Base-by-base conservation (phyloP, 2,329 filamentous ascomycete species). In the Verticillium nubilum region DNA sequence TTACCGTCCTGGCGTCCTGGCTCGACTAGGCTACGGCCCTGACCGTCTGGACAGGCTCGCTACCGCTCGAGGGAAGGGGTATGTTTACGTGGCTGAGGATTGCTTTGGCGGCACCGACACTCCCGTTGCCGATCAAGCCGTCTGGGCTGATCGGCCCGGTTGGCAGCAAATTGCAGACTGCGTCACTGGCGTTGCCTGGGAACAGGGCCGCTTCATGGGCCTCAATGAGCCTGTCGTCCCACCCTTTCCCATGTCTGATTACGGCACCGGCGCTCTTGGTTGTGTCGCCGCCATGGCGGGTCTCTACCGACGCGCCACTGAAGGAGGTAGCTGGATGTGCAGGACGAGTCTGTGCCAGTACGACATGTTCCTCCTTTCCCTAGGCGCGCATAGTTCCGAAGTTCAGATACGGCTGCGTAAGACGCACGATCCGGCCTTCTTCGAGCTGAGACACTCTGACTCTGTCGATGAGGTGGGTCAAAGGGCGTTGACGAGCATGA, bases 81-180 rank as follows among this genome's bases (percentile, higher is more conserved):
- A 86, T 37, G 76, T 88, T 13, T 86, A 86, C 65, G 81, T 87
- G 5, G 78, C 80, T 28, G 85, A 88, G 67, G 83, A 88, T 67
- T 88, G 85, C 66, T 88, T 87, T 63, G 86, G 86, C 2, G 83
- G 83, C 33, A 74, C 80, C 29, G 83, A 81, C 26, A 58, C 65
- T 27, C 62, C 58, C 42, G 42, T 52, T 25, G 68, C 65, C 5
- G 67, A 67, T 17, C 54, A 58, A 12, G 64, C 64, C 1, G 82
- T 84, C 60, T 87, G 84, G 85, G 77, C 80, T 1, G 73, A 72
- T 28, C 76, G 85, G 13, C 80, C 84, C 12, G 85, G 85, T 15
- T 88, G 85, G 85, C 85, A 86, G 66, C 83, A 86, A 65, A 86
- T 86, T 58, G 84, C 84, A 31, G 85, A 87, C 68, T 84, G 81